A percentile compares a stretch with the other conserved stretches of the same genome.
Evolutionary conservation across 257 asterid genomes (phyloP).

Genomic region (Solanum medicagineum): DNA sequence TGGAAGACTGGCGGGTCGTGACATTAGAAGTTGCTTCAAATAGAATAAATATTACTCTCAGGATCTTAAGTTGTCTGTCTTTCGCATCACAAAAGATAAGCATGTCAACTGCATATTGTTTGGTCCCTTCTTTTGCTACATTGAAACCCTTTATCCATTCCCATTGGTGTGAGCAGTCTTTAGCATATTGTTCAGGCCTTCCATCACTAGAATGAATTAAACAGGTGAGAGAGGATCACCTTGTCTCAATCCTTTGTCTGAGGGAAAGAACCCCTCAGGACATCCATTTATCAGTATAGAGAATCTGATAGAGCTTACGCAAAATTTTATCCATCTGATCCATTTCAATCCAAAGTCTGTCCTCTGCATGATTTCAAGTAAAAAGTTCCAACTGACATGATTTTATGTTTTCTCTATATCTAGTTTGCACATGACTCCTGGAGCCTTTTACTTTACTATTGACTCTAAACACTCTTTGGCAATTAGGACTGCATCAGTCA

Average conservation of each 20-base stretch:
- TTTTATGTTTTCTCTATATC: not conserved
- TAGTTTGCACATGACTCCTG: not conserved
- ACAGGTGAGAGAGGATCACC: not conserved
- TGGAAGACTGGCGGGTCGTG: too few species aligned
- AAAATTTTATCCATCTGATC: not conserved
- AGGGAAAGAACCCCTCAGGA: not conserved
- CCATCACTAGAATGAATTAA: not conserved
- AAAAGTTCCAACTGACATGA: not conserved
- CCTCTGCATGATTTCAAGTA: not conserved
- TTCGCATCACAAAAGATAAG: not conserved
- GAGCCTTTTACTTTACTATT: not conserved
- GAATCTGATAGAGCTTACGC: not conserved
- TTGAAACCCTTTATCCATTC: not conserved
- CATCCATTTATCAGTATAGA: not conserved
- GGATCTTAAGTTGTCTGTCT: not conserved
- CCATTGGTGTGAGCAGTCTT: not conserved
- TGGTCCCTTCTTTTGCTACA: not conserved
- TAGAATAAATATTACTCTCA: not conserved
- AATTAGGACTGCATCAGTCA: not conserved
- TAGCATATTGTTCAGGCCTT: not conserved
- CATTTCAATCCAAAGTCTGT: not conserved
- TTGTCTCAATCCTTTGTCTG: not conserved
- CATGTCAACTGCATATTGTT: not conserved
- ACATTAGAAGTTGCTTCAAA: not conserved
- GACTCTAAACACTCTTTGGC: not conserved